Evolutionary conservation across 164 flowering plant species (phyloP), one percentile per base, ranked within the genome.

Genomic region (Euptelea pleiosperma): DNA sequence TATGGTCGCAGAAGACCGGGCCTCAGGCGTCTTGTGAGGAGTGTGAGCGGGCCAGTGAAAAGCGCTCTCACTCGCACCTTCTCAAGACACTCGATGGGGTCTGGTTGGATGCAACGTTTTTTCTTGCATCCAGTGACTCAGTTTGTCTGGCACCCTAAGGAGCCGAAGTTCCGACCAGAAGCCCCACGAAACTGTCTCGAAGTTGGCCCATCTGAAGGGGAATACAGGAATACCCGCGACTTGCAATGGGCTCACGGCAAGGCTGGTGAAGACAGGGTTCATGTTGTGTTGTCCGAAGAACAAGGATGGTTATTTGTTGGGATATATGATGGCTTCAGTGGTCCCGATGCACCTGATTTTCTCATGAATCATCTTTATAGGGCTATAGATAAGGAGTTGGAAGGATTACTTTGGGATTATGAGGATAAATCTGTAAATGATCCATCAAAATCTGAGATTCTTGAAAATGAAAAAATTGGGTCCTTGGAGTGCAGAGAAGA

Each of bases 301-400:
- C 75, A 79, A 63, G 73, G 89, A 62, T 45, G 85, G 87, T 24
- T 84, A 79, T 71, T 75, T 76, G 72, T 79, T 66, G 52, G 89
- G 33, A 75, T 75, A 61, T 75, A 84, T 51, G 84, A 80, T 35
- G 89, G 84, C 9, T 73, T 73, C 37, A 73, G 61, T 40, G 76
- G 76, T 12, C 76, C 76, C 19, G 87, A 82, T 67, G 87, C 87
- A 22, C 83, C 87, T 19, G 87, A 82, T 52, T 82, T 75, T 68
- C 73, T 80, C 33, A 76, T 83, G 83, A 70, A 77, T 64, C 71
- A 83, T 72, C 85, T 80, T 35, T 80, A 80, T 64, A 67, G 54
- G 62, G 77, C 83, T 11, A 70, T 83, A 43, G 81, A 83, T 52
- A 80, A 73, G 58, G 85, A 83, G 63, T 26, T 83, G 61, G 80